Base-by-base conservation (phyloP, 148 eudicot genomes). In the Cornus kousa region DNA sequence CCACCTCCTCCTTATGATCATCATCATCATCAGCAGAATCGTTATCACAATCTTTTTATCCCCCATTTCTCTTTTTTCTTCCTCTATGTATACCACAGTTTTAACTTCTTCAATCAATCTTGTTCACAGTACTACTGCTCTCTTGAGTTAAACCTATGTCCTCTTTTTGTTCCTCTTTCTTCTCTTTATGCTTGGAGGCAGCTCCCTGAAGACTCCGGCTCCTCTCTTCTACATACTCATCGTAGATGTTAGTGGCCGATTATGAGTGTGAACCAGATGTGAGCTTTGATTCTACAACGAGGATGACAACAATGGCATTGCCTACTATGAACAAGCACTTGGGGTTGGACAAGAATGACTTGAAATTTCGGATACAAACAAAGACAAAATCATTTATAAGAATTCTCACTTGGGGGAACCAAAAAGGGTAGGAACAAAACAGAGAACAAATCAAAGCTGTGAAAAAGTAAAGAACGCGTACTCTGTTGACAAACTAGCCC, bases 261-360 rank as follows among this genome's bases (percentile, higher is more conserved):
- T 24, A 48, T 19, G 72, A 48, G 17, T 14, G 2, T 16, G 71
- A 67, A 9, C 57, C 5, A 43, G 4, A 9, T 1, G 72, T 5
- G 16, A 76, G 43, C 72, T 76, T 76, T 33, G 72, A 76, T 31
- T 67, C 64, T 31, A 37, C 31, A 5, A 76, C 60, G 43, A 76
- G 79, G 64, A 67, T 66, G 64, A 31, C 14, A 20, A 76, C 20
- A 9, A 76, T 76, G 79, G 62, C 72, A 67, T 76, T 76, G 24
- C 43, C 62, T n/a, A 76, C 60, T 0, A 76, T 5, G 72, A 76
- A 76, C 71, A 76, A 17, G 72, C 70, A 76, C 64, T 46, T 76
- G 71, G 79, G 79, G 6, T 0, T 76, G 72, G 50, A 43, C 71
- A 76, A 67, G 64, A 19, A 46, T 14, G 78, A 31, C 60, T 43